Evolutionary conservation across 148 eudicot species (phyloP).

Genomic region (Pharnaceum exiguum): DNA sequence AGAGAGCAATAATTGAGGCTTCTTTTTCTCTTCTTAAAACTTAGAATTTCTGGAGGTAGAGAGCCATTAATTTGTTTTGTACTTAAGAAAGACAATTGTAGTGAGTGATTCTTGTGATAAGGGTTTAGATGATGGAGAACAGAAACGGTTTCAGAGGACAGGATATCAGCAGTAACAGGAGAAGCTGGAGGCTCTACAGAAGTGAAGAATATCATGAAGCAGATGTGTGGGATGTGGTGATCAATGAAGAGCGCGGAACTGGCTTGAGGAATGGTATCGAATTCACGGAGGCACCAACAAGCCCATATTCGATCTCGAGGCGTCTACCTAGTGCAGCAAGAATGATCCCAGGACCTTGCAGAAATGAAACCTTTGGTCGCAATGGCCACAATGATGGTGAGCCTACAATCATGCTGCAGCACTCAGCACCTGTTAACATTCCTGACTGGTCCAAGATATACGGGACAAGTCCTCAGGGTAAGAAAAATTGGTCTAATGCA

Average conservation of each 20-base stretch:
- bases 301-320: constrained; percentile 26
- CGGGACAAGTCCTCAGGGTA: constrained; percentile 27
- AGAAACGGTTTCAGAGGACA: constrained; percentile 16
- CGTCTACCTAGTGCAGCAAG: constrained; percentile 42
- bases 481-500: constrained; percentile 1
- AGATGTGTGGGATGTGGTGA: constrained; percentile 66
- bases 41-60: neutral
- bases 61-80: neutral
- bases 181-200: constrained; percentile 24
- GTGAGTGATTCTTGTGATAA: neutral
- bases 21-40: neutral
- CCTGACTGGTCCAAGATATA: constrained; percentile 83
- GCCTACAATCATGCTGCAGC: constrained; percentile 25
- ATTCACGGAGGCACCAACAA: neutral
- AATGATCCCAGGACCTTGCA: constrained; percentile 42
- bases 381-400: constrained; percentile 5
- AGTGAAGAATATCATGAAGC: constrained; percentile 62
- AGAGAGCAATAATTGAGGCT: constrained; percentile 18
- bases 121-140: constrained; percentile 26
- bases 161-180: neutral
- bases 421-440: constrained; percentile 63
- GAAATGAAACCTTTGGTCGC: neutral
- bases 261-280: constrained; percentile 4
- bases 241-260: neutral
- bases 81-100: neutral